These are phyloP conservation scores for Coniella lustricola DNA, from an alignment of 2,329 filamentous ascomycete species.

Conservation along the genomic window DNA sequence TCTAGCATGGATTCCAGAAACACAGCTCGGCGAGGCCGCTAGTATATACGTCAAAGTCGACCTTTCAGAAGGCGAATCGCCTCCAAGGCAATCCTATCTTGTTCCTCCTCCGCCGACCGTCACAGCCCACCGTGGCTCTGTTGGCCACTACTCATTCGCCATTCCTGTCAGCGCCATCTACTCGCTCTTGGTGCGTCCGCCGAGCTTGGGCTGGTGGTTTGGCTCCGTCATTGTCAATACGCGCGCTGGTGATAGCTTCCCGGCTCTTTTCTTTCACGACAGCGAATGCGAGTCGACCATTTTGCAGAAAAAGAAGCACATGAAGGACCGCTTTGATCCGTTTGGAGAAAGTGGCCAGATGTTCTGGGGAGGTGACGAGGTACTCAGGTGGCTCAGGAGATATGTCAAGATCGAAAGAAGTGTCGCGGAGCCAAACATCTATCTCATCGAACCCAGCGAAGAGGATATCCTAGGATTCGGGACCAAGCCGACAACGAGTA, in stretches of 20 bases:
- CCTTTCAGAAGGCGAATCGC: constrained; percentile 69
- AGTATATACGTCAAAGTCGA: constrained; percentile 95
- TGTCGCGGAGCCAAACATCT: constrained; percentile 80
- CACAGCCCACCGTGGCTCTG: constrained; percentile 62
- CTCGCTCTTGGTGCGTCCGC: constrained; percentile 81
- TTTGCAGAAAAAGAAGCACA: constrained; percentile 79
- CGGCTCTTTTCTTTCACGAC: constrained; percentile 95
- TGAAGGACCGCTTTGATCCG: constrained; percentile 80
- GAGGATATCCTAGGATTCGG: constrained; percentile 83
- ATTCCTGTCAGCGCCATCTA: constrained; percentile 87
- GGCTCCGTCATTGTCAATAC: constrained; percentile 93
- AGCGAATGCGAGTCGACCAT: constrained; percentile 95
- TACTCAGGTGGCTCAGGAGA: constrained; percentile 79
- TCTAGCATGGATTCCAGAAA: constrained; percentile 89
- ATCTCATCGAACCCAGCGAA: constrained; percentile 77
- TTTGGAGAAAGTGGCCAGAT: constrained; percentile 79
- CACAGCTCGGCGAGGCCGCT: constrained; percentile 75
- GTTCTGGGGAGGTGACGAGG: constrained; percentile 98
- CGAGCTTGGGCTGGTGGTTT: constrained; percentile 97
- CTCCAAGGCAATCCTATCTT: constrained; percentile 79
- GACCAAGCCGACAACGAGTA: constrained; percentile 45
- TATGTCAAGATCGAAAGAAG: constrained; percentile 81
- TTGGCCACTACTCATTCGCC: constrained; percentile 83
- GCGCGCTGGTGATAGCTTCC: constrained; percentile 83
- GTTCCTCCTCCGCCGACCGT: constrained; percentile 87